Evolutionary conservation across 495 filamentous ascomycete species (phyloP).

Genomic region (Poronia punctata): DNA sequence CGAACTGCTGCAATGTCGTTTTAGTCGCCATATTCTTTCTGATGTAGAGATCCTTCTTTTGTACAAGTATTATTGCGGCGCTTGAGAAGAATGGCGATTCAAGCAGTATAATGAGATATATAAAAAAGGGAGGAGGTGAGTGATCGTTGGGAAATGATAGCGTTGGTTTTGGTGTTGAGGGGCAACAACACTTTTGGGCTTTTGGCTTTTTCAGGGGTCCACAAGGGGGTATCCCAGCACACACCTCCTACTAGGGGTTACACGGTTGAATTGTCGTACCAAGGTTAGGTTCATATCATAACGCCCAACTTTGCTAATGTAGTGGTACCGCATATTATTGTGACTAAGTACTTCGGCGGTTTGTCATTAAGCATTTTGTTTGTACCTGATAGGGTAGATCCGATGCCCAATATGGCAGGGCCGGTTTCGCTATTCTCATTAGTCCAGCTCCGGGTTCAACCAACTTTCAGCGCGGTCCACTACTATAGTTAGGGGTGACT

Average conservation of each 20-base stretch:
- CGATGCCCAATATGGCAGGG: constrained; percentile 9
- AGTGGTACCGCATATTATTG: not conserved
- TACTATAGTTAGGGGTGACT: too few relatives aligned
- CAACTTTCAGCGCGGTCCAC: too few relatives aligned
- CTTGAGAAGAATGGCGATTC: constrained; percentile 2
- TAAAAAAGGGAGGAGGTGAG: not conserved
- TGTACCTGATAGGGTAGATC: not conserved
- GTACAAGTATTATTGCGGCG: too few relatives aligned
- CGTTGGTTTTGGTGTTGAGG: constrained; percentile 16
- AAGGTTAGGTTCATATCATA: too few relatives aligned
- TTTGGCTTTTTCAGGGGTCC: not conserved
- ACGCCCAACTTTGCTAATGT: too few relatives aligned
- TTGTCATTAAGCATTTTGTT: too few relatives aligned
- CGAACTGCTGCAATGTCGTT: constrained; percentile 76
- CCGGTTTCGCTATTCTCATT: constrained; percentile 5
- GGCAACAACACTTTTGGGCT: constrained; percentile 1
- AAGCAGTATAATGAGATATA: too few relatives aligned
- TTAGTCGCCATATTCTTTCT: constrained; percentile 49
- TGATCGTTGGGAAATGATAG: constrained; percentile 1
- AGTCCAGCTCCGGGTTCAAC: too few relatives aligned
- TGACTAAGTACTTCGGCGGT: not conserved
- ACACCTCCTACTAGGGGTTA: too few relatives aligned
- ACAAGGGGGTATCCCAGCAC: not conserved
- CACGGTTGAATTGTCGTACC: too few relatives aligned
- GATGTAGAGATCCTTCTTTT: too few relatives aligned